Evolutionary conservation across 805 yeast genomes (phyloP), one percentile per base, ranked within the genome.

Genomic region (Yarrowia porcina): DNA sequence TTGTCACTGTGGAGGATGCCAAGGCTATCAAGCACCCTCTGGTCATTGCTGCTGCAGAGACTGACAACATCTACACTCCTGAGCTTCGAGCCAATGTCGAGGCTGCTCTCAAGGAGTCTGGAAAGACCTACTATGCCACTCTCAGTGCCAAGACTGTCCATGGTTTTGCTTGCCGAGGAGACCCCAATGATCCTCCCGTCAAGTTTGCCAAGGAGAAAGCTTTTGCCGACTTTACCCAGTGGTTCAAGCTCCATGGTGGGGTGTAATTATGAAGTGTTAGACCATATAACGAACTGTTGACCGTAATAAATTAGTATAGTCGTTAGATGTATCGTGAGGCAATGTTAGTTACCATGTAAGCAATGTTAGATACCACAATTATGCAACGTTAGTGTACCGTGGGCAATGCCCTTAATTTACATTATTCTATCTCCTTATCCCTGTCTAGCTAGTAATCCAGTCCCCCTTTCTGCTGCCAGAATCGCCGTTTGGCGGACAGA

Each of bases 101-200:
- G 74, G 82, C 74, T 10, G 81, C 80, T 67, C 80, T 88, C 69
- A 75, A 75, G 64, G 82, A 81, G 66, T 79, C 79, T 61, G 80
- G 79, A 63, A 83, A 83, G 38, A 77, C 77, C 42, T 91, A 82
- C 76, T 85, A 83, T 74, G 68, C 87, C 25, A 83, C 85, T 64
- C 70, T 89, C 47, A 87, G 82, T 73, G 72, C 86, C 32, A 87
- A 87, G 63, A 86, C 82, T 23, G 23, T 72, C 3, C 97, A 92
- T 72, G 97, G 97, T 0, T 92, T 79, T 73, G 83, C 96, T 20
- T 85, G 82, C 44, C 87, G 89, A 75, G 96, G 96, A 64, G 96
- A 91, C 71, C 66, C 80, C 33, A 65, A 76, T 11, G 75, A 77
- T 64, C 86, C 87, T 21, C 72, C 68, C 33, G 82, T 82, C 63